A percentile compares a stretch with the other conserved stretches of the same genome.
Conservation (phyloP, 495 filamentous ascomycete species). For the Immersiella caudata region DNA sequence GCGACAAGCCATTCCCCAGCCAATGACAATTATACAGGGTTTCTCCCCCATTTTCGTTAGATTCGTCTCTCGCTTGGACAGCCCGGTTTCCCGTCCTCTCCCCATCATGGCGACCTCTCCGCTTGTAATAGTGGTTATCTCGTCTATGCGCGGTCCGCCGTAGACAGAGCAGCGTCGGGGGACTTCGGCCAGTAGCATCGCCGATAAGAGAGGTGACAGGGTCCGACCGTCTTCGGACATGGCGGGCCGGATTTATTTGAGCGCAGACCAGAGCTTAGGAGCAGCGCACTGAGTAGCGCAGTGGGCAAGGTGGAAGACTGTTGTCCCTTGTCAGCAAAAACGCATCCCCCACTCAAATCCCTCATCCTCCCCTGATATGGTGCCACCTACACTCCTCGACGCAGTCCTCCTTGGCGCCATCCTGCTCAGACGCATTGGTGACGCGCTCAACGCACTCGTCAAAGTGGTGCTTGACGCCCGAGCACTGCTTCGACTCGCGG, state of each 20-base stretch:
- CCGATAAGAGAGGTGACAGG: background rate
- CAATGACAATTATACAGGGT: slow-evolving; percentile 27
- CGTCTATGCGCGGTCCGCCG: background rate
- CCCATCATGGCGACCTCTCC: background rate
- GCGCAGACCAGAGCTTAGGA: slow-evolving; percentile 86
- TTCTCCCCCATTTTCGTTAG: slow-evolving; percentile 13
- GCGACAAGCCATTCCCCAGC: background rate
- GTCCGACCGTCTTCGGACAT: background rate
- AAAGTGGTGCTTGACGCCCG: slow-evolving; percentile 91
- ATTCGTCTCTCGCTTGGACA: background rate
- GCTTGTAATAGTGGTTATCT: background rate
- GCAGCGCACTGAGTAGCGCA: slow-evolving; percentile 90
- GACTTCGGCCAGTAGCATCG: background rate
- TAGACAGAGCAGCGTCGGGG: background rate
- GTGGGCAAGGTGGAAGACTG: slow-evolving; percentile 98
- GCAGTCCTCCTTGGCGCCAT: slow-evolving; percentile 82
- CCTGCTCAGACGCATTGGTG: slow-evolving; percentile 64
- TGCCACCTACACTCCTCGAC: slow-evolving; percentile 92
- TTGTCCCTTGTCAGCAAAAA: slow-evolving; percentile 14
- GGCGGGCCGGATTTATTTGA: slow-evolving; percentile 67
- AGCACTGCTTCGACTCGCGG: slow-evolving; percentile 78
- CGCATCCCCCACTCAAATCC: slow-evolving; percentile 8
- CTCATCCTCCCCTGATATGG: background rate
- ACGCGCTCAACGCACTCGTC: slow-evolving; percentile 97
- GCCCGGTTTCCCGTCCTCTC: background rate